phyloP scores from a whole-genome alignment of 768 basidiomycete genomes.

The Suillus subalutaceus region DNA sequence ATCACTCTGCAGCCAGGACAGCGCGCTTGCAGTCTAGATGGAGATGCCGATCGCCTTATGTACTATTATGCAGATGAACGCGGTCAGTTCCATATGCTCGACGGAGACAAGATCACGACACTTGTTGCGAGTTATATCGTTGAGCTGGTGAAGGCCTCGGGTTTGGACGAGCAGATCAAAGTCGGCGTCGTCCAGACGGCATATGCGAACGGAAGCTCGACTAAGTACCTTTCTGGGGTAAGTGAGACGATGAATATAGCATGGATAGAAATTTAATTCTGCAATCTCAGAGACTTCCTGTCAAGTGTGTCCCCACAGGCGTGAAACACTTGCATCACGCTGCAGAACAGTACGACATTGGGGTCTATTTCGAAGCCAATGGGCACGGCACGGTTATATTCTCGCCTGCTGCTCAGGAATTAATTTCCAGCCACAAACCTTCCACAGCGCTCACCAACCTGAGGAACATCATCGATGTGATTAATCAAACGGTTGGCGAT shows the following conservation, averaged over 20 bases:
- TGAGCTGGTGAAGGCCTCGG: slow-evolving; percentile 84
- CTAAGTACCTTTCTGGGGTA: slow-evolving; percentile 86
- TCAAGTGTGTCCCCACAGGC: slow-evolving; percentile 93
- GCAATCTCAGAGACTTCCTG: slow-evolving; percentile 75
- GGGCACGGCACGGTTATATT: slow-evolving; percentile 98
- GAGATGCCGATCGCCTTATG: slow-evolving; percentile 96
- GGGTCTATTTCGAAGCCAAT: slow-evolving; percentile 99
- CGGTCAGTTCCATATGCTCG: slow-evolving; percentile 85
- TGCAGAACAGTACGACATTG: slow-evolving; percentile 89
- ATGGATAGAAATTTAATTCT: slow-evolving; percentile 12
- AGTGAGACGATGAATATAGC: slow-evolving; percentile 22
- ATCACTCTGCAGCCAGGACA: slow-evolving; percentile 70
- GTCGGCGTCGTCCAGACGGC: slow-evolving; percentile 98
- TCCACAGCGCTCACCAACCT: slow-evolving; percentile 79
- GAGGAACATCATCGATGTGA: slow-evolving; percentile 75
- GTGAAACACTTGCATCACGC: slow-evolving; percentile 99
- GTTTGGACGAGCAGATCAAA: slow-evolving; percentile 73
- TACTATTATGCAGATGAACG: slow-evolving; percentile 89
- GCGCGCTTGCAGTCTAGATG: slow-evolving; percentile 92
- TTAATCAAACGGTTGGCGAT: slow-evolving; percentile 99
- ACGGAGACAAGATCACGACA: slow-evolving; percentile 97
- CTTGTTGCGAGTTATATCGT: slow-evolving; percentile 92
- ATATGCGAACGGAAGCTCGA: slow-evolving; percentile 97
- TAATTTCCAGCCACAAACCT: slow-evolving; percentile 65
- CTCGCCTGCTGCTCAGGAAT: slow-evolving; percentile 71